Evolutionary conservation across 2,329 filamentous ascomycete species (phyloP), one percentile per base, ranked within the genome.

Genomic region (Curvularia spicifera): DNA sequence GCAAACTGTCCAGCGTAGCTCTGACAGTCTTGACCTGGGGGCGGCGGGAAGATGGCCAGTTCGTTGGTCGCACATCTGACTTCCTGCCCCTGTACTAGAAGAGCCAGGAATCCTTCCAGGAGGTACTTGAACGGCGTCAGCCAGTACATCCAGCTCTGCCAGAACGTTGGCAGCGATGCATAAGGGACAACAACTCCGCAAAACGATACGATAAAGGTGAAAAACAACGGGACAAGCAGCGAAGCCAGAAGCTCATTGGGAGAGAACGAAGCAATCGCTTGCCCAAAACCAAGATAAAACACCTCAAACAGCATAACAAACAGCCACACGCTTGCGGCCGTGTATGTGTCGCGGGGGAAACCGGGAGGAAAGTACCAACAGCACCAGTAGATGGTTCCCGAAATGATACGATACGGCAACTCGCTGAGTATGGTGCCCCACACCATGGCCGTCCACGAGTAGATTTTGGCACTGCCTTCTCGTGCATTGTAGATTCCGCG

Each of bases 391-490:
- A 91, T 71, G 0, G 83, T 85, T 0, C 87, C 89, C 0, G 87
- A 85, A 4, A 91, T 71, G 12, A 91, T 77, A 0, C 84, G 83
- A 64, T 91, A 91, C 0, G 90, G 90, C 0, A 93, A 80, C 73
- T 93, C 90, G 15, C 85, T 87, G 0, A 91, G 65, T 5, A 92
- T 83, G 1, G 84, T 83, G 0, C 85, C 88, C 2, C 86, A 87
- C 0, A 85, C 84, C 76, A 90, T 91, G 0, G 89, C 88, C 13
- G 84, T 76, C 90, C 90, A 93, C 1, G 85, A 88, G 76, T 94
- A 95, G 26, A 92, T 91, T 73, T 92, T 92, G 15, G 89, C 86
- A n/a, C 85, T 90, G 48, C 87, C 84, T 73, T 95, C 91, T 5
- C 91, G 84, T 1, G 84, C 86, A 71, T 89, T 79, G 77, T 91